Base-by-base conservation (phyloP, 1,284 basidiomycete genomes). In the Malassezia japonica region DNA sequence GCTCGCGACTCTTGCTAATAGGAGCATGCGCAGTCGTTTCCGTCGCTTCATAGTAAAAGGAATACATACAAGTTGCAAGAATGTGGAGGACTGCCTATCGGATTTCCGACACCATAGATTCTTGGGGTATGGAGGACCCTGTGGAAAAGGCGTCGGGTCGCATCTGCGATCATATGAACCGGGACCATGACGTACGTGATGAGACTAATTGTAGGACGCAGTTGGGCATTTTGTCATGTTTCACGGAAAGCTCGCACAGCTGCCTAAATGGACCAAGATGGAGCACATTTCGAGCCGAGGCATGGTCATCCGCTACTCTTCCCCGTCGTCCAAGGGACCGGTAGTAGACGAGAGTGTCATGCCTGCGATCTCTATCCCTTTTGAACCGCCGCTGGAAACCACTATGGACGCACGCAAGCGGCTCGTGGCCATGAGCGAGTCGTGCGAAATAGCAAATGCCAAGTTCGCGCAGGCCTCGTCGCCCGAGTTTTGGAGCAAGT, bases 81-180 rank as follows among this genome's bases (percentile, higher is more conserved):
- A n/a, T n/a, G n/a, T n/a, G n/a, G n/a, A n/a, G n/a, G n/a, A n/a
- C n/a, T n/a, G n/a, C n/a, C n/a, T n/a, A n/a, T n/a, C n/a, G n/a
- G n/a, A n/a, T n/a, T n/a, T n/a, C n/a, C n/a, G n/a, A n/a, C n/a
- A n/a, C n/a, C n/a, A n/a, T n/a, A n/a, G n/a, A n/a, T n/a, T n/a
- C n/a, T n/a, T n/a, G n/a, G n/a, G n/a, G n/a, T n/a, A n/a, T n/a
- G n/a, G n/a, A 40, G 25, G 50, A 52, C n/a, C 20, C 39, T 15
- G 16, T 52, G 13, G 31, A 27, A 3, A 9, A n/a, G 2, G 27
- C 29, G 23, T 52, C 50, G 3, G 36, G 34, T 25, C 50, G 50
- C 13, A 48, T 54, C 16, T 48, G 51, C 33, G n/a, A 33, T 9
- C 46, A 54, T 16, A 54, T 54, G 51, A 54, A 54, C 21, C 27